Percentiles rank a stretch among this genome's conserved stretches.
phyloP scores from a whole-genome alignment of 352 stramenopile genomes.

The Pythium dissotocum region DNA sequence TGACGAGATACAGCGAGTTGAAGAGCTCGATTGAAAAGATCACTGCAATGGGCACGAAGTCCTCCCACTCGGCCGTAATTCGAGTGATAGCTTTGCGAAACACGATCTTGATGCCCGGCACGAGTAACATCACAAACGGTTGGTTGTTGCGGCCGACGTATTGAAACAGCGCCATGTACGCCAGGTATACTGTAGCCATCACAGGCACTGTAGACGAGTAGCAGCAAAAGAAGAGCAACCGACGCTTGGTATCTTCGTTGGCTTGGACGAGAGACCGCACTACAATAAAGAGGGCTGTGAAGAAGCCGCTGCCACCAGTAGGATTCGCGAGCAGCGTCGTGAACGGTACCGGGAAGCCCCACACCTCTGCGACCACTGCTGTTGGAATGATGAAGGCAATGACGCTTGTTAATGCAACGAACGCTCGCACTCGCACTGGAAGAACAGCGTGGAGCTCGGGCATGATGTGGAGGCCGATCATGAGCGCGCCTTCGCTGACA shows the following conservation, averaged over 20 bases:
- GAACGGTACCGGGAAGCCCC: constrained; percentile 11
- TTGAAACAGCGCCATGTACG: constrained; percentile 1
- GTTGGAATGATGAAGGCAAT: background rate
- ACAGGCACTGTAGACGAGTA: background rate
- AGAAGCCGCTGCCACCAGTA: background rate
- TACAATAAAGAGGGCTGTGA: background rate
- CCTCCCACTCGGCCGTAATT: constrained; percentile 20
- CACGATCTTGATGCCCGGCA: constrained; percentile 5
- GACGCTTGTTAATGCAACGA: background rate
- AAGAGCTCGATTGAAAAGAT: constrained; percentile 42
- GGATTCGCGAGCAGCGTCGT: constrained; percentile 1
- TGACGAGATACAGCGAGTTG: constrained; percentile 30
- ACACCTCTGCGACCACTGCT: background rate
- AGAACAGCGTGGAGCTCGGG: constrained; percentile 1
- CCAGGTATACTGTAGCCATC: constrained; percentile 3
- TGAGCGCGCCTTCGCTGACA: background rate
- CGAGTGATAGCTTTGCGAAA: background rate
- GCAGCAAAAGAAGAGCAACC: background rate
- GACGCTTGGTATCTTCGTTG: background rate
- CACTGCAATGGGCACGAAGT: constrained; percentile 30
- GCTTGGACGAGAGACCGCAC: background rate
- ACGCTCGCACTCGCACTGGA: background rate
- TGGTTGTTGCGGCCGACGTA: background rate
- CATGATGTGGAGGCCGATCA: background rate
- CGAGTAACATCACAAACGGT: background rate